Evolutionary conservation across 2,329 filamentous ascomycete genomes (phyloP), one percentile per base, ranked within the genome.

Genomic region (Pseudopyrenochaeta lycopersici): DNA sequence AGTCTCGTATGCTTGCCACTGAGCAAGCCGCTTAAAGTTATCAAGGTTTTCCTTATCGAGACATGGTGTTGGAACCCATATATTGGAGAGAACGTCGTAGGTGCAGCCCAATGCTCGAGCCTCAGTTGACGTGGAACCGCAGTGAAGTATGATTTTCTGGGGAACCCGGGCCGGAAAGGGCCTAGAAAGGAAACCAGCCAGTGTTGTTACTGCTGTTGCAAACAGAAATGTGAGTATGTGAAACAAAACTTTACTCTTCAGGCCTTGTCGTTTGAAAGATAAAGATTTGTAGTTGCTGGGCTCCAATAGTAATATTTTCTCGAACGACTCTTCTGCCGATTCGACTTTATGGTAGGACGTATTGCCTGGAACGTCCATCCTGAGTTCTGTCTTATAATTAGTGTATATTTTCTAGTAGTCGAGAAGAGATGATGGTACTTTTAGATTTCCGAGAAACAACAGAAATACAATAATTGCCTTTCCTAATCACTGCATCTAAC

Each of bases 11-110:
- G 29, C 29, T 12, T 31, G 29, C 29, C 29, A 31, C 12, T 31
- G 29, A 7, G 29, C 42, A 32, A 46, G 42, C 15, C 42, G 49
- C 31, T 46, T 46, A 12, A 46, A 46, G 33, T 52, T 42, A 9
- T 32, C 33, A 9, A 52, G 49, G n/a, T 41, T 40, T 35, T 52
- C 46, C 11, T 41, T n/a, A 20, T 52, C 49, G 12, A 31, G 29
- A 31, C 29, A 31, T 31, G 29, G 29, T 7, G 29, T 31, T 12
- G 29, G 29, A 31, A 52, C 49, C 49, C 49, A 52, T 7, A 46
- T 46, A 11, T 52, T 52, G 15, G 49, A 52, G 15, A 52, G 42
- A 20, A 52, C 49, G 35, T 52, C 49, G 42, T 52, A 52, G 0
- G 41, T 52, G 27, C 49, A 52, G 23, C 46, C 18, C 17, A 40